Percentiles rank a stretch among this genome's conserved stretches.
phyloP scores from a whole-genome alignment of 768 basidiomycete species.

The Phylloporus arenicola region DNA sequence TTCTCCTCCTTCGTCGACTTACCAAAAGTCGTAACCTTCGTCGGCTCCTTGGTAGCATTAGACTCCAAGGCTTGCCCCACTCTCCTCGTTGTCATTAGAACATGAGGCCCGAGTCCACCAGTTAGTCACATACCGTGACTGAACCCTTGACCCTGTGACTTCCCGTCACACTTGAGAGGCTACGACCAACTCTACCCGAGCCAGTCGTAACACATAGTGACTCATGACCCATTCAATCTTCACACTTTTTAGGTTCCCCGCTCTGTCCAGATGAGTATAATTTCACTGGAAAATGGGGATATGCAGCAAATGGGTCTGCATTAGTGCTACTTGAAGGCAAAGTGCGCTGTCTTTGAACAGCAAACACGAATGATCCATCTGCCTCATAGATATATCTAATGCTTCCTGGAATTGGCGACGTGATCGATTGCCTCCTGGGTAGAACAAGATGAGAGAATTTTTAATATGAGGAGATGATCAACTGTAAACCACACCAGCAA shows the following conservation, averaged over 20 bases:
- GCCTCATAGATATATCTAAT: conserved; percentile 9
- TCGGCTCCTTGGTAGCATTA: no score
- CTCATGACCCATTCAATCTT: background rate
- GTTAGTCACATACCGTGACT: no score
- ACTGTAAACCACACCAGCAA: background rate
- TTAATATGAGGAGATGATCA: conserved; percentile 2
- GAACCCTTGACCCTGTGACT: no score
- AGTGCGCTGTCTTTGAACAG: background rate
- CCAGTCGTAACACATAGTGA: no score
- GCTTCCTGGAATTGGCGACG: conserved; percentile 1
- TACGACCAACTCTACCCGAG: no score
- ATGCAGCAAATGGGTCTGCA: background rate
- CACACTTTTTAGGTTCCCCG: background rate
- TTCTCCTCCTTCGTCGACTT: no score
- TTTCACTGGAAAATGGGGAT: conserved; percentile 1
- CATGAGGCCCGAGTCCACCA: no score
- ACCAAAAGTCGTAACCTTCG: no score
- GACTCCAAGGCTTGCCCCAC: no score
- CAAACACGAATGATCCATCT: background rate
- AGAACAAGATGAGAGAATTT: conserved; percentile 8
- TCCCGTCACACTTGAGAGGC: no score
- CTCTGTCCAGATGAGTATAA: background rate
- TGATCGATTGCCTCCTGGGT: background rate
- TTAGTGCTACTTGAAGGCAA: background rate
- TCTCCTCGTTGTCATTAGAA: no score